Evolutionary conservation across 108 stramenopile species (phyloP).

Genomic region (Stephanodiscus triporus): DNA sequence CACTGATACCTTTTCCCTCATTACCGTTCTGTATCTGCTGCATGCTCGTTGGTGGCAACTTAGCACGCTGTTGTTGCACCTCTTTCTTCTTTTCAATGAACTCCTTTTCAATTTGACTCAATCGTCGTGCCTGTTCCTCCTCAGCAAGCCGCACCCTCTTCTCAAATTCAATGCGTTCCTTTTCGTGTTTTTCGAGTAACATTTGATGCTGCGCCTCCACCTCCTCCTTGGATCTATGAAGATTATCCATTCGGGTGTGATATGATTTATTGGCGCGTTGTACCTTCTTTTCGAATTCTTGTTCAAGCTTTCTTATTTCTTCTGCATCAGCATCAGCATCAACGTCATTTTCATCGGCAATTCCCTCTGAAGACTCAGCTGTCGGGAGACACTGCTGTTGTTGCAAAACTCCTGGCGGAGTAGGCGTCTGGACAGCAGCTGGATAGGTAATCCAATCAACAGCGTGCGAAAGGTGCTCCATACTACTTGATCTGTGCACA

Average conservation of each 20-base stretch:
- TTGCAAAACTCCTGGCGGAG: not conserved
- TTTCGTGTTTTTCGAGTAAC: constrained; percentile 86
- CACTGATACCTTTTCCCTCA: not conserved
- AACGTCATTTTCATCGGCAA: constrained; percentile 24
- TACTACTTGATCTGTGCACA: constrained; percentile 20
- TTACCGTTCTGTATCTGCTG: constrained; percentile 6
- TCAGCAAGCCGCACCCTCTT: constrained; percentile 82
- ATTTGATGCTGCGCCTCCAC: constrained; percentile 85
- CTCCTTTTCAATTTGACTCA: constrained; percentile 77
- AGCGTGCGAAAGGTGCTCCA: not conserved
- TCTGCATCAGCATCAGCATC: constrained; percentile 56
- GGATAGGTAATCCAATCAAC: constrained; percentile 10
- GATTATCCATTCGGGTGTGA: constrained; percentile 85
- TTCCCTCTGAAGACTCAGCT: constrained; percentile 22
- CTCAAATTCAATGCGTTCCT: constrained; percentile 83
- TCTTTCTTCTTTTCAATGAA: constrained; percentile 45
- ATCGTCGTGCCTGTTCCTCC: constrained; percentile 75
- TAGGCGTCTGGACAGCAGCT: not conserved
- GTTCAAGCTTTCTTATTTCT: constrained; percentile 71
- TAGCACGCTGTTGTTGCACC: constrained; percentile 29
- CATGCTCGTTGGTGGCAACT: constrained; percentile 1
- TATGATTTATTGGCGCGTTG: constrained; percentile 83
- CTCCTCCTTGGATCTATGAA: constrained; percentile 75
- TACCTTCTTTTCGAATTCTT: constrained; percentile 81
- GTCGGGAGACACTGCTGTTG: constrained; percentile 1